A percentile compares a stretch with the other conserved stretches of the same genome.
Evolutionary conservation across 352 stramenopile genomes (phyloP).

Genomic region (Globisporangium camurandrum): DNA sequence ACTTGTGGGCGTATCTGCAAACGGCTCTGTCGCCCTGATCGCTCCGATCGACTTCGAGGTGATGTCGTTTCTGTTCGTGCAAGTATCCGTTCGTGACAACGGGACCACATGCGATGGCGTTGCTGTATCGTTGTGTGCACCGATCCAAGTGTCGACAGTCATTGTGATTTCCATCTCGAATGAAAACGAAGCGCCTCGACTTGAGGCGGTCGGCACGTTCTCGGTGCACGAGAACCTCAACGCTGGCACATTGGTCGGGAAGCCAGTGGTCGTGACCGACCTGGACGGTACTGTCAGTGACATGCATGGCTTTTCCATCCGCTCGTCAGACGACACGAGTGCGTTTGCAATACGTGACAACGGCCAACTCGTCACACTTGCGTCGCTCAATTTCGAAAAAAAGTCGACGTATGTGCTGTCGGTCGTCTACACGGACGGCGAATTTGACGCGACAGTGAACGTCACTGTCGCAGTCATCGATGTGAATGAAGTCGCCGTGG

Average conservation of each 20-base stretch:
- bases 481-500: constrained; percentile 37
- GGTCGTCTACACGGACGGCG: constrained; percentile 8
- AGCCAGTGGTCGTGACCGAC: constrained; percentile 31
- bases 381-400: constrained; percentile 30
- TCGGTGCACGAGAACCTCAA: constrained; percentile 38
- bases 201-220: constrained; percentile 13
- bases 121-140: background rate
- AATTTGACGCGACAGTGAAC: constrained; percentile 19
- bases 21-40: background rate
- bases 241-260: constrained; percentile 27
- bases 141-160: constrained; percentile 4
- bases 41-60: constrained; percentile 32
- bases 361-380: constrained; percentile 32
- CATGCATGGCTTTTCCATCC: constrained; percentile 24
- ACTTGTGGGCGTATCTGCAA: constrained; percentile 15
- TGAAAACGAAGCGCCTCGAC: constrained; percentile 39
- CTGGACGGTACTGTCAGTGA: constrained; percentile 28
- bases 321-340: constrained; percentile 4
- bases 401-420: background rate
- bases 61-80: constrained; percentile 17
- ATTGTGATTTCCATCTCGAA: constrained; percentile 12
- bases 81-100: constrained; percentile 26
- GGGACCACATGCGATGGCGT: constrained; percentile 23
- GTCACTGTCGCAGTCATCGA: constrained; percentile 32
- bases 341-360: constrained; percentile 34